These are phyloP conservation scores for Lablab purpureus DNA, from an alignment of 306 rosid species.

Conservation along the genomic window DNA sequence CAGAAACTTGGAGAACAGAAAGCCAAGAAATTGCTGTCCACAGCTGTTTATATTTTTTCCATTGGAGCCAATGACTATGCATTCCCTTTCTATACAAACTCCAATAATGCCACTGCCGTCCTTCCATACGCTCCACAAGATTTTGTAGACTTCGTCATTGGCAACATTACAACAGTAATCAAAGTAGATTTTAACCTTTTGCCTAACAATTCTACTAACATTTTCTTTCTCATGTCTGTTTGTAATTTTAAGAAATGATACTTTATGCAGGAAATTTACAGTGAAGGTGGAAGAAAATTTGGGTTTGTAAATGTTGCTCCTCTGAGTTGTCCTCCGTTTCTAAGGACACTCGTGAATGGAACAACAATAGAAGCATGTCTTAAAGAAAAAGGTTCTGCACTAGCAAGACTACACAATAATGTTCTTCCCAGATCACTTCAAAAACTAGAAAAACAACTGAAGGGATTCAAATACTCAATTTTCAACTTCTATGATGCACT, in stretches of 20 bases:
- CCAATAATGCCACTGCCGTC: not conserved
- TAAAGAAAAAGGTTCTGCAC: slow-evolving; percentile 35
- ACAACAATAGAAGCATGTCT: slow-evolving; percentile 43
- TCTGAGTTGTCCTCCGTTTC: slow-evolving; percentile 41
- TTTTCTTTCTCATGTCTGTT: too few species aligned
- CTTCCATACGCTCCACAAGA: slow-evolving; percentile 41
- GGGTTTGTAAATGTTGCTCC: slow-evolving; percentile 46
- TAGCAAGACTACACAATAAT: slow-evolving; percentile 55
- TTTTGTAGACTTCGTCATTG: slow-evolving; percentile 52
- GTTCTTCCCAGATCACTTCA: slow-evolving; percentile 37
- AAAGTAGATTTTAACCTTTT: slow-evolving; percentile 27
- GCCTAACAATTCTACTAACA: not conserved
- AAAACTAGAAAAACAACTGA: slow-evolving; percentile 42
- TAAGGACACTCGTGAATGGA: slow-evolving; percentile 34
- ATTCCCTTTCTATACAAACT: not conserved
- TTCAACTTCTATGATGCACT: slow-evolving; percentile 32
- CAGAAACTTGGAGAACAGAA: slow-evolving; percentile 48
- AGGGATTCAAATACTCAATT: slow-evolving; percentile 55
- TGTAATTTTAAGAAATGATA: too few species aligned
- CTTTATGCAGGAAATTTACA: not conserved
- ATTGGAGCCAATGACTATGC: slow-evolving; percentile 58
- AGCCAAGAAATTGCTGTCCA: slow-evolving; percentile 44
- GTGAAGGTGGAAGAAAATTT: slow-evolving; percentile 67
- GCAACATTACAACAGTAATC: slow-evolving; percentile 51
- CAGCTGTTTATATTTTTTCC: slow-evolving; percentile 57